Evolutionary conservation across 306 rosid species (phyloP), one percentile per base, ranked within the genome.

Genomic region (Castanospermum australe): DNA sequence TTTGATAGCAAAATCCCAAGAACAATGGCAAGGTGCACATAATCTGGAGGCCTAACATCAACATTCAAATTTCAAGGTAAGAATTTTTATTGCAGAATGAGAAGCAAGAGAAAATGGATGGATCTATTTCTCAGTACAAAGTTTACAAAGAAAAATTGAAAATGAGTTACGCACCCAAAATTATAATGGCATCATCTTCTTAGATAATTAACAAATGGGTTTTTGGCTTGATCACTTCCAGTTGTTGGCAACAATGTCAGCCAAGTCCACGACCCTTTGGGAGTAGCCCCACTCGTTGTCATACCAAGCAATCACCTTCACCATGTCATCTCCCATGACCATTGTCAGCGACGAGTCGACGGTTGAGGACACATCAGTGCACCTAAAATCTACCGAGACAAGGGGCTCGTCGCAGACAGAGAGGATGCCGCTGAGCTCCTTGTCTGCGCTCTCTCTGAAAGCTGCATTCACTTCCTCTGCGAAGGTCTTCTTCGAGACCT

Each of bases 281-380:
- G 98, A 95, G 90, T 95, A 95, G 62, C 99, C 99, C 99, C 98
- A 93, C 60, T 95, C 98, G 5, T 95, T 95, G 44, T 95, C 99
- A 75, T 93, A 95, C 99, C 99, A 95, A 57, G 99, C 99, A 76
- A 95, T 95, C 30, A 95, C 98, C 93, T 95, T 95, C 11, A 95
- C 98, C 99, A 93, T 68, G 78, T 93, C 99, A 83, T 95, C 97
- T 6, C 99, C 98, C 99, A 95, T 95, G 1, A 93, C 99, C 98
- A 95, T 90, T 8, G 99, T 95, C 85, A 95, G 85, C 0, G 99
- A 95, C 0, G 99, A 91, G 84, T 95, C 99, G 9, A 95, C 96
- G 7, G 98, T 93, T n/a, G 99, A 95, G 0, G 99, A 91, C 6
- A 93, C 98, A 41, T 95, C 97, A 1, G 91, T 83, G 93, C 99